phyloP scores from a whole-genome alignment of 2,329 filamentous ascomycete genomes.

The Alternaria infectoria region DNA sequence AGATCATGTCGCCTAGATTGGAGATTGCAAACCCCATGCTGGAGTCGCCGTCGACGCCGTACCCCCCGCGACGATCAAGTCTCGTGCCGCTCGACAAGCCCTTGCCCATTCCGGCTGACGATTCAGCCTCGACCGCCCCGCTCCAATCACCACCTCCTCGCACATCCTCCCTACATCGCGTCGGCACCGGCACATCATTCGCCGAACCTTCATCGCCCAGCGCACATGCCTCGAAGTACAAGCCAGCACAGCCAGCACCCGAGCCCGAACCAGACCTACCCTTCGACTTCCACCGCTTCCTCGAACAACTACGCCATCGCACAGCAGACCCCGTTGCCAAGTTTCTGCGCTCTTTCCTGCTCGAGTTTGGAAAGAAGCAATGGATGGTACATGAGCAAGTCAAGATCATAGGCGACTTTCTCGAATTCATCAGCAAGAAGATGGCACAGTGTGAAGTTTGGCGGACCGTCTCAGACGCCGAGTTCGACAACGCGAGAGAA shows the following conservation, averaged over 20 bases:
- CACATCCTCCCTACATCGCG: slow-evolving; percentile 43
- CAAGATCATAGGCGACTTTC: slow-evolving; percentile 96
- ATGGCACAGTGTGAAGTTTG: slow-evolving; percentile 98
- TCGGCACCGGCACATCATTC: slow-evolving; percentile 38
- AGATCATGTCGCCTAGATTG: slow-evolving; percentile 89
- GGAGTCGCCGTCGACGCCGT: slow-evolving; percentile 64
- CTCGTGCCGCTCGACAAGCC: slow-evolving; percentile 70
- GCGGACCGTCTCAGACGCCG: slow-evolving; percentile 92
- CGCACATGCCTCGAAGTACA: slow-evolving; percentile 58
- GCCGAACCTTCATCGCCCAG: slow-evolving; percentile 42
- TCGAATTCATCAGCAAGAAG: slow-evolving; percentile 96
- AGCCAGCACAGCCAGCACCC: slow-evolving; percentile 61
- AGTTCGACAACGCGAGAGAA: slow-evolving; percentile 97
- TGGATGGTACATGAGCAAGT: slow-evolving; percentile 99
- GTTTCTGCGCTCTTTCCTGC: slow-evolving; percentile 91
- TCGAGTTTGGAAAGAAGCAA: slow-evolving; percentile 94
- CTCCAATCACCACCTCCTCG: slow-evolving; percentile 43
- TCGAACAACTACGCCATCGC: slow-evolving; percentile 93
- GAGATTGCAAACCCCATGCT: slow-evolving; percentile 83
- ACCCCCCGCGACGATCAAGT: slow-evolving; percentile 85
- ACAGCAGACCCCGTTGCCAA: slow-evolving; percentile 98
- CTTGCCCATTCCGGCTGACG: slow-evolving; percentile 36
- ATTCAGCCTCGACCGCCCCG: slow-evolving; percentile 25
- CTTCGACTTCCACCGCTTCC: slow-evolving; percentile 96
- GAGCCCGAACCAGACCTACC: slow-evolving; percentile 78